A percentile compares a stretch with the other conserved stretches of the same genome.
phyloP scores from a whole-genome alignment of 345 rosid genomes.

The Moringa oleifera region DNA sequence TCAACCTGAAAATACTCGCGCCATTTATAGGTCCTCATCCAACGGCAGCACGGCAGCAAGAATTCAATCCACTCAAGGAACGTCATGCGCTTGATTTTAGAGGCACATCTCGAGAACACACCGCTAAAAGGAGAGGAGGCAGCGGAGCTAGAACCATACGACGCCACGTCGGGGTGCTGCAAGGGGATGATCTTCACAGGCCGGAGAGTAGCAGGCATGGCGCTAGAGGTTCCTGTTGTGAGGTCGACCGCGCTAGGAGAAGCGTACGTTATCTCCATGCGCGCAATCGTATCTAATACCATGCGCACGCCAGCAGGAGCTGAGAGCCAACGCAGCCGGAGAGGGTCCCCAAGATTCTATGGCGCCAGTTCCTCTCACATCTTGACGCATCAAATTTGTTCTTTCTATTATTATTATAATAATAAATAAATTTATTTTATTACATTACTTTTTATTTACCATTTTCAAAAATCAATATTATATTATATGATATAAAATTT shows the following conservation, averaged over 20 bases:
- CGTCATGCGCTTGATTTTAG: slow-evolving; percentile 49
- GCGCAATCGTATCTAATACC: too few species aligned
- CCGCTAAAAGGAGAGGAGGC: slow-evolving; percentile 30
- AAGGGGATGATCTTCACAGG: slow-evolving; percentile 75
- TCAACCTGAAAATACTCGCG: slow-evolving; percentile 72
- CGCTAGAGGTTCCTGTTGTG: slow-evolving; percentile 17
- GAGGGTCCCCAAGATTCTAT: too few species aligned
- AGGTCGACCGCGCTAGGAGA: slow-evolving; percentile 44
- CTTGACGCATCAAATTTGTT: too few species aligned
- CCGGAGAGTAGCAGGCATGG: slow-evolving; percentile 46
- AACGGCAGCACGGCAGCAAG: slow-evolving; percentile 73
- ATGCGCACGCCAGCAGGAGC: too few species aligned
- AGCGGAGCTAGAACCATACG: slow-evolving; percentile 22
- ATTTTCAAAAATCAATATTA: too few species aligned
- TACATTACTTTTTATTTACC: too few species aligned
- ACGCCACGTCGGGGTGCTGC: slow-evolving; percentile 54
- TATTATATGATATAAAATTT: too few species aligned
- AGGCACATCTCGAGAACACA: slow-evolving; percentile 35
- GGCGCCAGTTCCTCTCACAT: too few species aligned
- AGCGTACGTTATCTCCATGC: slow-evolving; percentile 60
- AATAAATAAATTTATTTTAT: too few species aligned
- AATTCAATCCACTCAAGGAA: slow-evolving; percentile 52
- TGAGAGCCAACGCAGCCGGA: too few species aligned
- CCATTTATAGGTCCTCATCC: slow-evolving; percentile 85
- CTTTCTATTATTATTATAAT: too few species aligned